Conservation (phyloP, 2,329 filamentous ascomycete species). For the Colletotrichum melonis region DNA sequence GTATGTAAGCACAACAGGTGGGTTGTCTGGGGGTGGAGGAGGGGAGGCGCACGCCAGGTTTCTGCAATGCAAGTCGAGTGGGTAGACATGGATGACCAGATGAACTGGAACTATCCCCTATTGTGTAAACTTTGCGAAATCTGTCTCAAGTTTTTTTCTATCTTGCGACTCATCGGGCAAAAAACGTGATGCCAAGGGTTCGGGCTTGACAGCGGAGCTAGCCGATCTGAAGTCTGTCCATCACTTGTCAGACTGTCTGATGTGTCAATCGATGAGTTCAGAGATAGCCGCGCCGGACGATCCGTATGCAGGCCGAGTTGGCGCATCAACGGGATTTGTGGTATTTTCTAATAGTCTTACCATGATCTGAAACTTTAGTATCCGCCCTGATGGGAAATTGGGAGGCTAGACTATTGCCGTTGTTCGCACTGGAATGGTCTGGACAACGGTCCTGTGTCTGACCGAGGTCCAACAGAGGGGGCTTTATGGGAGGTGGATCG, state of each 20-base stretch:
- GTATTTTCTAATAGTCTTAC: not conserved
- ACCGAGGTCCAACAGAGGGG: not conserved
- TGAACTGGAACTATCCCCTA: conserved; percentile 1
- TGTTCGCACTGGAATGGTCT: not conserved
- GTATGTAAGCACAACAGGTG: not conserved
- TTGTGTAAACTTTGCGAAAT: conserved; percentile 15
- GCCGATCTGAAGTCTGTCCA: not conserved
- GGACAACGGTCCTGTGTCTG: not conserved
- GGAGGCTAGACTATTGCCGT: not conserved
- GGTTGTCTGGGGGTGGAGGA: conserved; percentile 21
- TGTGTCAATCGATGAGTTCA: not conserved
- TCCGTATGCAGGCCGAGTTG: not conserved
- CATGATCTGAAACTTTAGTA: not conserved
- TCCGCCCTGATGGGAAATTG: not conserved
- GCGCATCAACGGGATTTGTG: not conserved
- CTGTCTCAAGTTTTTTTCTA: not conserved
- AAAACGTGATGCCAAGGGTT: not conserved
- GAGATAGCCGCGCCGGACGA: not conserved
- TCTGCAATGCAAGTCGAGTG: not conserved
- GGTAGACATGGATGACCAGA: not conserved
- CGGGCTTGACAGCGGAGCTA: not conserved
- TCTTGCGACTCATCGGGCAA: not conserved
- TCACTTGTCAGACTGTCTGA: too few relatives aligned
- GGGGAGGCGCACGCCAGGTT: not conserved
- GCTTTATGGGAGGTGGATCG: not conserved